A percentile compares a stretch with the other conserved stretches of the same genome.
Conservation (phyloP, 495 filamentous ascomycete genomes). For the Podospora sp. region DNA sequence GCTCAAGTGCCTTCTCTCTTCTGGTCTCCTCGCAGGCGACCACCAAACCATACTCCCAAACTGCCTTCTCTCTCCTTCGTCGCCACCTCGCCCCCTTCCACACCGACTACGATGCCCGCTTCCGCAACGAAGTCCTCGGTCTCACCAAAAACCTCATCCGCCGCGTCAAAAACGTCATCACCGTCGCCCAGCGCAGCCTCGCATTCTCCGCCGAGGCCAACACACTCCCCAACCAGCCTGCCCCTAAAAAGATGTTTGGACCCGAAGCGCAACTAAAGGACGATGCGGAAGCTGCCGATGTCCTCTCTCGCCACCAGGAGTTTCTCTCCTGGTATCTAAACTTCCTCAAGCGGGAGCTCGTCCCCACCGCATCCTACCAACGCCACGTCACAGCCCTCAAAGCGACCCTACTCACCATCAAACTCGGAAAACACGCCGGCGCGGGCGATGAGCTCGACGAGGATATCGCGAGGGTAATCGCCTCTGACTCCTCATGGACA, state of each 20-base stretch:
- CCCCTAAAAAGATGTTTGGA: constrained; percentile 30
- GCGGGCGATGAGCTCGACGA: constrained; percentile 33
- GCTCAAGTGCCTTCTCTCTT: constrained; percentile 74
- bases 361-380: constrained; percentile 79
- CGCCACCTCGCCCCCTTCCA: constrained; percentile 67
- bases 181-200: constrained; percentile 43
- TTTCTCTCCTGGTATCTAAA: constrained; percentile 71
- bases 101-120: constrained; percentile 80
- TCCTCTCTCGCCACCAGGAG: constrained; percentile 48
- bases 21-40: constrained; percentile 69
- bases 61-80: constrained; percentile 61
- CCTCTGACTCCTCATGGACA: constrained; percentile 52
- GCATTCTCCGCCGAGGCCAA: constrained; percentile 1
- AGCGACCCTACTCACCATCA: constrained; percentile 61
- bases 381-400: constrained; percentile 80
- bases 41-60: constrained; percentile 66
- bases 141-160: constrained; percentile 68
- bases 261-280: constrained; percentile 30
- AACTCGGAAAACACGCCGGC: constrained; percentile 46
- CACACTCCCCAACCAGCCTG: background rate
- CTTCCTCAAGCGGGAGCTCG: constrained; percentile 72
- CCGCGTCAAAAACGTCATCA: constrained; percentile 58
- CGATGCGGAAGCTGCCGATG: constrained; percentile 25
- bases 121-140: constrained; percentile 73
- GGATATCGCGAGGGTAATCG: constrained; percentile 27